Conservation (phyloP, 2,329 filamentous ascomycete genomes). For the Magnaporthiopsis incrustans region DNA sequence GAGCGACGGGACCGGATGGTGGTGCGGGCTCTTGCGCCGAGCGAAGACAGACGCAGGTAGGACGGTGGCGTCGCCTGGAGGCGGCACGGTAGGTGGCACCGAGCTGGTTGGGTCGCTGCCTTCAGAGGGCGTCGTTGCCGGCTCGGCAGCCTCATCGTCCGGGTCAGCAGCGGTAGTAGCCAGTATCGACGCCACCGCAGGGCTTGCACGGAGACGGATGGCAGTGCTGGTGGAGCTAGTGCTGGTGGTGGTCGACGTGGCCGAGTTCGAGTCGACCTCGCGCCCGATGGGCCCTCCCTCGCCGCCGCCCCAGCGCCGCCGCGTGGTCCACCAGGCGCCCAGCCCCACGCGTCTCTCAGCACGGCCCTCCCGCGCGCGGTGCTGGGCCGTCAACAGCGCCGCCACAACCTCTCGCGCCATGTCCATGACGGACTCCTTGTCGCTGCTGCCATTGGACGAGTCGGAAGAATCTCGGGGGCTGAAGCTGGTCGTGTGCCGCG, state of each 20-base stretch:
- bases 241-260: slow-evolving; percentile 14
- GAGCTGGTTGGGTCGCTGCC: neutral
- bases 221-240: neutral
- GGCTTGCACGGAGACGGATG: neutral
- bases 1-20: slow-evolving; percentile 1
- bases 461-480: slow-evolving; percentile 11
- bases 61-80: neutral
- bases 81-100: neutral
- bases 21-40: neutral
- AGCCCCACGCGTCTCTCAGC: slow-evolving; percentile 49
- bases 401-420: slow-evolving; percentile 53
- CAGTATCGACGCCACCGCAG: neutral
- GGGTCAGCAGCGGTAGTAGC: neutral
- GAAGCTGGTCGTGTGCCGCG: slow-evolving; percentile 48
- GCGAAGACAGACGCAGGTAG: neutral
- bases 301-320: slow-evolving; percentile 55
- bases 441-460: slow-evolving; percentile 7
- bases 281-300: slow-evolving; percentile 54
- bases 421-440: slow-evolving; percentile 50
- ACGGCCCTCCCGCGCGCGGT: slow-evolving; percentile 50
- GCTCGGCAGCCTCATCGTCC: neutral
- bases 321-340: slow-evolving; percentile 53
- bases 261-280: slow-evolving; percentile 37
- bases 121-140: neutral
- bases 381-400: slow-evolving; percentile 54